These are phyloP conservation scores for Asparagopsis taxiformis DNA, from an alignment of 31 red algal species.

Conservation along the genomic window DNA sequence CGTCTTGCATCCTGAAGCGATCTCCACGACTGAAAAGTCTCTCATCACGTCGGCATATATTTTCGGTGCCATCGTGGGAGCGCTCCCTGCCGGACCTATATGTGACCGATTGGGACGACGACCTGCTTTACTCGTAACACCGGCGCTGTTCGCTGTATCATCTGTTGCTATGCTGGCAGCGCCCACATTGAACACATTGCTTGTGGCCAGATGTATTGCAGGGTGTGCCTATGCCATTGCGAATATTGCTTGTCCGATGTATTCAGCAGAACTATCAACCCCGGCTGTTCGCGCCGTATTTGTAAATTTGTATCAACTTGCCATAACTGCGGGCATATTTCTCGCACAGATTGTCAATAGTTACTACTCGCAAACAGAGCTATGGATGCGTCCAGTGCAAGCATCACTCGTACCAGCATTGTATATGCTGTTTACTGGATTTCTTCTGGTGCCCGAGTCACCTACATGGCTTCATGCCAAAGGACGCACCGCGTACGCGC, in stretches of 20 bases:
- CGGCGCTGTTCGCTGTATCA: slow-evolving; percentile 17
- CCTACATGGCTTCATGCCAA: slow-evolving; percentile 33
- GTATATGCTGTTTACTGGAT: slow-evolving; percentile 20
- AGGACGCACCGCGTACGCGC: not conserved
- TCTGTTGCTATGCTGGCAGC: slow-evolving; percentile 16
- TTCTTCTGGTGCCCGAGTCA: slow-evolving; percentile 42
- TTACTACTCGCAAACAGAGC: slow-evolving; percentile 5
- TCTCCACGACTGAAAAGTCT: slow-evolving; percentile 31
- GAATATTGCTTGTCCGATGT: slow-evolving; percentile 61
- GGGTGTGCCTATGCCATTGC: slow-evolving; percentile 44
- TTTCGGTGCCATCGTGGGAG: slow-evolving; percentile 20
- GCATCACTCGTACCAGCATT: slow-evolving; percentile 25
- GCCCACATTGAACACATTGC: not conserved
- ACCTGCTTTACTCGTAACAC: slow-evolving; percentile 31
- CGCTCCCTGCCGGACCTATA: slow-evolving; percentile 37
- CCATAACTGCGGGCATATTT: slow-evolving; percentile 58
- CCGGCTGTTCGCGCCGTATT: slow-evolving; percentile 35
- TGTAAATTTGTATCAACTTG: slow-evolving; percentile 60
- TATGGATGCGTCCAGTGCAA: slow-evolving; percentile 25
- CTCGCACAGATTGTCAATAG: slow-evolving; percentile 33
- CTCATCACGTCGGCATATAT: slow-evolving; percentile 43
- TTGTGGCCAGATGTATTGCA: slow-evolving; percentile 29
- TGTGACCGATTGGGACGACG: slow-evolving; percentile 41
- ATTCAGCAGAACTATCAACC: slow-evolving; percentile 58
- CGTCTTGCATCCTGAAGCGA: slow-evolving; percentile 5